Evolutionary conservation across 257 asterid species (phyloP).

Genomic region (Gentiana dahurica): DNA sequence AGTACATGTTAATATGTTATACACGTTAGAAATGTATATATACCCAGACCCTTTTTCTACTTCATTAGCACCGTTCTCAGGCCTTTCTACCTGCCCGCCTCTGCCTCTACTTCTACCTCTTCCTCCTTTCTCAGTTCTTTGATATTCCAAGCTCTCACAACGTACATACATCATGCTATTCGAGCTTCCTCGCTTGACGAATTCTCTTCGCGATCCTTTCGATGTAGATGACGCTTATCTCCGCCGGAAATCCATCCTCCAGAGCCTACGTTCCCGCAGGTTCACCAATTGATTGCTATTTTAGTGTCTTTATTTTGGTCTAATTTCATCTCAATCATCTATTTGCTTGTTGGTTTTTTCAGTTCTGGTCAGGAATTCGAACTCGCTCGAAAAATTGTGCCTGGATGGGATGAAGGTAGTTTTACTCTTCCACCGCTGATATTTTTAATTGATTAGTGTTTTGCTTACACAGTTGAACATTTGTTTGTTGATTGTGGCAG

Average conservation of each 20-base stretch:
- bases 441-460: neutral
- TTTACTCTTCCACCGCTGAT: neutral
- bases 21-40: too few species aligned
- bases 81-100: too few species aligned
- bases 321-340: neutral
- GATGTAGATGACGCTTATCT: slow-evolving; percentile 91
- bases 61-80: too few species aligned
- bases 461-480: neutral
- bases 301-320: neutral
- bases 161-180: slow-evolving; percentile 34
- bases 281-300: slow-evolving; percentile 1
- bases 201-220: slow-evolving; percentile 72
- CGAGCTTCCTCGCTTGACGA: slow-evolving; percentile 74
- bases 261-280: slow-evolving; percentile 45
- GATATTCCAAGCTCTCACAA: too few species aligned
- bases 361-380: slow-evolving; percentile 63
- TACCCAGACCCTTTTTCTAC: too few species aligned
- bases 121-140: too few species aligned
- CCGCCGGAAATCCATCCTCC: slow-evolving; percentile 57
- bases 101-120: too few species aligned
- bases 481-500: slow-evolving; percentile 25
- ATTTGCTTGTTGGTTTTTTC: slow-evolving; percentile 7
- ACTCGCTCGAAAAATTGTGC: slow-evolving; percentile 62
- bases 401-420: slow-evolving; percentile 80
- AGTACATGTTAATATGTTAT: too few species aligned